Conservation (phyloP, 2,329 filamentous ascomycete species). For the Penicillium sp. region DNA sequence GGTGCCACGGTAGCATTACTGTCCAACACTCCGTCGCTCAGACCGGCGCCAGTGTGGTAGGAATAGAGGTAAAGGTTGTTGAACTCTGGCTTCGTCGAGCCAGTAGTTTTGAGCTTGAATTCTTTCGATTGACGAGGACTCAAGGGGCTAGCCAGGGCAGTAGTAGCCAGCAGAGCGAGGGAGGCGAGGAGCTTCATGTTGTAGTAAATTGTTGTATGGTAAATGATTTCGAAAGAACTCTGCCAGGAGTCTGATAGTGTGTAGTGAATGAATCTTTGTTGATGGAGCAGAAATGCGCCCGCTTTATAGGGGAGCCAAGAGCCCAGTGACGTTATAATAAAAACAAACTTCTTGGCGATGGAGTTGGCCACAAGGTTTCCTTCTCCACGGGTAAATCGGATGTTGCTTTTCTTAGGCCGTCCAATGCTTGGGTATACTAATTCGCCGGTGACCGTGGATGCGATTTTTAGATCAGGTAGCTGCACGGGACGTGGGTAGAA, state of each 20-base stretch:
- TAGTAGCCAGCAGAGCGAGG: constrained; percentile 29
- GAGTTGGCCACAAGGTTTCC: background rate
- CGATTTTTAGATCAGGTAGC: background rate
- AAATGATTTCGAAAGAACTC: background rate
- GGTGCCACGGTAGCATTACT: constrained; percentile 23
- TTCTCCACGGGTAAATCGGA: background rate
- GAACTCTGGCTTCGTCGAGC: constrained; percentile 24
- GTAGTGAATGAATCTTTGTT: background rate
- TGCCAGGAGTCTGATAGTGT: too few species aligned
- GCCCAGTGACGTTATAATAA: background rate
- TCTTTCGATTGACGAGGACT: constrained; percentile 12
- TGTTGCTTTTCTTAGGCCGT: background rate
- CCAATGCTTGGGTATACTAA: background rate
- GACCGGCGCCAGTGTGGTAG: constrained; percentile 44
- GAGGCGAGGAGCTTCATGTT: constrained; percentile 33
- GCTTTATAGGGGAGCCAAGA: background rate
- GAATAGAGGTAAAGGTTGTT: constrained; percentile 39
- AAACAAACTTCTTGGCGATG: constrained; percentile 1
- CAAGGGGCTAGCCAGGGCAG: constrained; percentile 30
- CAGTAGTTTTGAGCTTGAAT: constrained; percentile 38
- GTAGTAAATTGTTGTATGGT: background rate
- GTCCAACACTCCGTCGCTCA: constrained; percentile 39
- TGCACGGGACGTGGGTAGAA: background rate
- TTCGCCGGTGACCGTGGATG: background rate
- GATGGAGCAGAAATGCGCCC: background rate